Conservation (phyloP, 2,329 filamentous ascomycete species). For the Pseudogymnoascus sp. region DNA sequence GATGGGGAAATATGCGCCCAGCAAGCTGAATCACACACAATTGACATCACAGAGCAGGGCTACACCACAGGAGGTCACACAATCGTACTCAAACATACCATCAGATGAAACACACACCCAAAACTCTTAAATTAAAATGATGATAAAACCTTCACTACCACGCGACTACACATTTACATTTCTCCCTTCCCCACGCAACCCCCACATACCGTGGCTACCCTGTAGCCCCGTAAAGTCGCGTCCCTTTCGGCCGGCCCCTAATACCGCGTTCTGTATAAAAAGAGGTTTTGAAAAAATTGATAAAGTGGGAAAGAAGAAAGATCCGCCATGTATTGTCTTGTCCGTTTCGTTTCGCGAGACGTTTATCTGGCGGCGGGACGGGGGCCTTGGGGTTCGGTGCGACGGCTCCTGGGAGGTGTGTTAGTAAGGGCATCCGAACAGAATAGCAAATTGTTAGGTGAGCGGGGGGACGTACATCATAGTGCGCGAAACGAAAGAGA, state of each 20-base stretch:
- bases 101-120: neutral
- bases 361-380: neutral
- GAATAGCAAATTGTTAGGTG: neutral
- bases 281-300: neutral
- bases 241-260: neutral
- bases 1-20: neutral
- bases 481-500: constrained; percentile 64
- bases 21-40: neutral
- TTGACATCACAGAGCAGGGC: neutral
- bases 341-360: neutral
- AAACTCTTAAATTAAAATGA: constrained; percentile 1
- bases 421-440: neutral
- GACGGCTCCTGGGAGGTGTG: neutral
- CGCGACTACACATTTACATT: neutral
- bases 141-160: neutral
- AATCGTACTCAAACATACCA: neutral
- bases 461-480: constrained; percentile 60
- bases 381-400: neutral
- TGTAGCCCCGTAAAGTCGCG: neutral
- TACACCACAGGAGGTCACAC: neutral
- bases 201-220: neutral
- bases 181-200: neutral
- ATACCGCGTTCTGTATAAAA: neutral
- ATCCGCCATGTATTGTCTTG: neutral
- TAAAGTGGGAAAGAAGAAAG: neutral